Base-by-base conservation (phyloP, 768 basidiomycete species). In the Mycena filopes region DNA sequence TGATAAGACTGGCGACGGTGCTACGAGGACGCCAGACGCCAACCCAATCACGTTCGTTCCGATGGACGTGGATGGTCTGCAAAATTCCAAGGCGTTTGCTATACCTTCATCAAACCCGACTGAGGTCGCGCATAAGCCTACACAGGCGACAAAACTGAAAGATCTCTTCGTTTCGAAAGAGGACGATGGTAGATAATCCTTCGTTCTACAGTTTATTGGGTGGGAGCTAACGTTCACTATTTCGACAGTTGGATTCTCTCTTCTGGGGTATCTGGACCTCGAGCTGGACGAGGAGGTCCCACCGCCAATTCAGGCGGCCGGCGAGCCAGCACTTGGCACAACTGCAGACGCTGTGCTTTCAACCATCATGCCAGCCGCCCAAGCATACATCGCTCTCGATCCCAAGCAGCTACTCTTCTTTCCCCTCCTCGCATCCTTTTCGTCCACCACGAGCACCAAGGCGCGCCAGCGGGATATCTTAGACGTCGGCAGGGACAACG, bases 81-180 rank as follows among this genome's bases (percentile, higher is more conserved):
- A 49, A 21, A 18, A 36, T 36, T 36, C 21, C 16, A 21, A 42
- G 26, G 21, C 45, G 3, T 10, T 25, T 7, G 59, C 25, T 12
- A 15, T 28, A 1, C 51, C 51, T 1, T 42, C 51, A 21, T 33
- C 59, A 1, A n/a, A 36, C 33, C 38, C 46, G 47, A 43, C 31
- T 3, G 51, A 36, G 33, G 66, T 40, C 28, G 20, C 42, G 67
- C 63, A 11, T 13, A 56, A 40, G 8, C 28, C 55, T 47, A 70
- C 33, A 41, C 57, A 60, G 56, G 55, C 46, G 25, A 62, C 54
- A 5, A 86, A 81, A 31, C 80, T 95, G 23, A 92, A 92, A 71
- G 89, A 92, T 67, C 78, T 94, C 7, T 94, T 95, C 68, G 88
- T 88, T 20, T 90, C 91, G 0, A 82, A 81, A 23, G 88, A 89